Base-by-base conservation (phyloP, 2,329 filamentous ascomycete genomes). In the Colletotrichum eremochloae region DNA sequence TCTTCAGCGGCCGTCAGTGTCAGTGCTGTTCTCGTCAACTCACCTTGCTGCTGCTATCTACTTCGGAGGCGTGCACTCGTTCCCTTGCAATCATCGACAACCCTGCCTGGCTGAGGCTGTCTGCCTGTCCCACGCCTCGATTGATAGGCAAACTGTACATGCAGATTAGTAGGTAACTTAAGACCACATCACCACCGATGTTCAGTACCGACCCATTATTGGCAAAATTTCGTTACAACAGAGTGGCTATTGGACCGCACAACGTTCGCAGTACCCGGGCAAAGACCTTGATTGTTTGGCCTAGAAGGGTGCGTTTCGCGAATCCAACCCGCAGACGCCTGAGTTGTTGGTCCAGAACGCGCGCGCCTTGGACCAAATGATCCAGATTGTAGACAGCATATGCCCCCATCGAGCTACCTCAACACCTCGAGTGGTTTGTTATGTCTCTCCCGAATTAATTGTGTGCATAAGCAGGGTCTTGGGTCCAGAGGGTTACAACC, bases 1-100 rank as follows among this genome's bases (percentile, higher is more conserved):
- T 71, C 64, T 67, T 68, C 56, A 71, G 64, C 64, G 7, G 42
- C 63, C 48, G 33, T 50, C 56, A 33, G 40, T 62, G 40, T 55
- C 38, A 46, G 24, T 33, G 12, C 14, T 40, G 48, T 14, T 40
- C n/a, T 40, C 20, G 33, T 33, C 42, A 31, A 24, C 46, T 36
- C 20, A 24, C 58, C n/a, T 50, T 62, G n/a, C 31, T 36, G 3
- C 42, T 33, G n/a, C 11, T 24, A 46, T n/a, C 18, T 46, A n/a
- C 7, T 62, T 33, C 11, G 11, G 29, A 46, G n/a, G 5, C 46
- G n/a, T 50, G n/a, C 61, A 38, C 46, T 57, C 18, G 20, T 57
- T 40, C 36, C 12, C 33, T 15, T 24, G 55, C 7, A 29, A 31
- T 2, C 3, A 8, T 15, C n/a, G 12, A 64, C 9, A 33, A 55